Evolutionary conservation across 768 basidiomycete species (phyloP).

Genomic region (Phlebiopsis flavidoalba): DNA sequence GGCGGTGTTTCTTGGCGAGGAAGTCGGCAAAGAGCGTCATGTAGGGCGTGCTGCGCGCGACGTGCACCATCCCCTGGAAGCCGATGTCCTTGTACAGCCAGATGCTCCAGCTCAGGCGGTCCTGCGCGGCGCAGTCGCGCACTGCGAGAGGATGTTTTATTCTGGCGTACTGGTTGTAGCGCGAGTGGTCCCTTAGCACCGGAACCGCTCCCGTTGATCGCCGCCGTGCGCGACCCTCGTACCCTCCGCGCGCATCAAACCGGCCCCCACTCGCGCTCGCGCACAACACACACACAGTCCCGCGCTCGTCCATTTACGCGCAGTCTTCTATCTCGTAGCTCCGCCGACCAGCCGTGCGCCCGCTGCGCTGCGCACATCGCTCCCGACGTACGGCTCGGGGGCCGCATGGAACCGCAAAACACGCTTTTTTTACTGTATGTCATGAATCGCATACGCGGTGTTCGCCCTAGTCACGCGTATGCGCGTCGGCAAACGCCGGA

Average conservation of each 20-base stretch:
- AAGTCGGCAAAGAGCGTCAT: constrained; percentile 65
- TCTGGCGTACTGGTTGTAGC: constrained; percentile 66
- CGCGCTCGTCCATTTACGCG: constrained; percentile 67
- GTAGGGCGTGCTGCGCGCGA: constrained; percentile 65
- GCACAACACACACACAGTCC: constrained; percentile 66
- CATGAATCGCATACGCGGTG: constrained; percentile 75
- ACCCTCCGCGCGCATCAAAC: constrained; percentile 61
- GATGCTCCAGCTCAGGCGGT: constrained; percentile 71
- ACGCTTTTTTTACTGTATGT: no score
- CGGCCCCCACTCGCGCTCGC: constrained; percentile 72
- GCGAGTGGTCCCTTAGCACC: constrained; percentile 68
- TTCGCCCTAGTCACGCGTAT: constrained; percentile 61
- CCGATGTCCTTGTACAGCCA: constrained; percentile 88
- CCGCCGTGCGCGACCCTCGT: constrained; percentile 52
- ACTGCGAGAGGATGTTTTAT: no score
- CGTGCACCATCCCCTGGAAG: constrained; percentile 81
- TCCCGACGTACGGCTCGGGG: constrained; percentile 47
- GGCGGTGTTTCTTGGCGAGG: constrained; percentile 72
- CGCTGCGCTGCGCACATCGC: constrained; percentile 47
- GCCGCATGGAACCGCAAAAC: constrained; percentile 63
- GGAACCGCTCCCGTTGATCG: constrained; percentile 64
- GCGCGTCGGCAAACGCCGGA: constrained; percentile 41
- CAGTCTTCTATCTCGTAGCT: constrained; percentile 70
- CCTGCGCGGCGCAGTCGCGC: constrained; percentile 9
- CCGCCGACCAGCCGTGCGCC: constrained; percentile 43